Evolutionary conservation across 1,139 yeast species (phyloP), one percentile per base, ranked within the genome.

Genomic region (Yamadazyma blattariae): DNA sequence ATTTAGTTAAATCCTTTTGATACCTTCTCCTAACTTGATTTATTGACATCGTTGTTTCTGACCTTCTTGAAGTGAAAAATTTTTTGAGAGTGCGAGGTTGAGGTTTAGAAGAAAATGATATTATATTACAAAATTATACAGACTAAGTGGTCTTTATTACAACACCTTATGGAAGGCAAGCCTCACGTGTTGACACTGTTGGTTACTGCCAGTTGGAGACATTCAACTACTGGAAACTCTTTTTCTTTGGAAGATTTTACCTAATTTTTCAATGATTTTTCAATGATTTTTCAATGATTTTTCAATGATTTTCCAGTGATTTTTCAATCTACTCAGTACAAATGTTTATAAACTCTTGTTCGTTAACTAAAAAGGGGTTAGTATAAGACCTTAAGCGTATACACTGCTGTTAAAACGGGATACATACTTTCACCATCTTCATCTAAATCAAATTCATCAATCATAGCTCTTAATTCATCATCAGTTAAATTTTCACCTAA

Each of bases 371-470:
- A 42, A 49, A 20, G 20, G 19, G 9, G 46, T 41, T 45, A 45
- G 41, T 32, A 38, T 23, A 17, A 9, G 19, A 7, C 24, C 16
- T 7, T 8, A 8, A 5, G 6, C 11, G n/a, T 19, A 12, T 12
- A 14, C 12, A n/a, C n/a, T n/a, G n/a, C n/a, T n/a, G n/a, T n/a
- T n/a, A n/a, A n/a, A n/a, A n/a, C 7, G n/a, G 8, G 9, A 53
- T 60, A 67, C 75, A 36, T 63, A 69, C 74, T 89, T 48, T 86
- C 96, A 32, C 97, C 98, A 57, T 94, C 98, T 44, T 87, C 96
- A 57, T 94, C 97, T 40, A 92, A 65, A 61, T 94, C 99, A 54
- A 94, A 94, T 60, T 92, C 98, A 45, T 90, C 97, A 46, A 94
- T 92, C 98, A 94, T 92, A 10, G 97, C 97, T 46, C 85, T 75